Evolutionary conservation across 2,329 filamentous ascomycete species (phyloP).

Genomic region (Calonectria pseudoturangicola): DNA sequence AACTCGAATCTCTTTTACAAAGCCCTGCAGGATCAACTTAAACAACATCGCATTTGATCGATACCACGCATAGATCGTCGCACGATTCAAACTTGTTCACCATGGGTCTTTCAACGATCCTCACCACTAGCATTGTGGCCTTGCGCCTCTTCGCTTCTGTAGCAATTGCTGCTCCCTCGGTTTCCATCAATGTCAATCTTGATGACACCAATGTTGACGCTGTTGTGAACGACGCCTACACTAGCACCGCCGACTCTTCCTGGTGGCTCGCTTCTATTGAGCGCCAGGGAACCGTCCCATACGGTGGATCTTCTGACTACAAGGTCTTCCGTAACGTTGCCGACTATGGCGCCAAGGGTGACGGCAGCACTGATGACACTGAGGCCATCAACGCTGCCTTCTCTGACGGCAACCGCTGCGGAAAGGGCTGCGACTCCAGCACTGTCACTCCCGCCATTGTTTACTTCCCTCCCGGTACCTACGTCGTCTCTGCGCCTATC

Average conservation of each 20-base stretch:
- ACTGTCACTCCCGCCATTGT: slow-evolving; percentile 90
- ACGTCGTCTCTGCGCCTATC: slow-evolving; percentile 86
- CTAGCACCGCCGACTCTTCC: slow-evolving; percentile 61
- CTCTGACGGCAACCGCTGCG: slow-evolving; percentile 85
- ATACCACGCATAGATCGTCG: slow-evolving; percentile 40
- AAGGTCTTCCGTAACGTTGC: slow-evolving; percentile 86
- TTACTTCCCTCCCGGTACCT: slow-evolving; percentile 94
- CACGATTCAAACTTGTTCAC: slow-evolving; percentile 63
- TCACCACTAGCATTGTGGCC: slow-evolving; percentile 66
- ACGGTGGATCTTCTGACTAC: slow-evolving; percentile 72
- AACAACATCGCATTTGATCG: slow-evolving; percentile 38
- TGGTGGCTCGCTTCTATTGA: slow-evolving; percentile 85
- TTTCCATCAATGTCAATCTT: slow-evolving; percentile 23
- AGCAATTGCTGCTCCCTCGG: slow-evolving; percentile 58
- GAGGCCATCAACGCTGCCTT: slow-evolving; percentile 91
- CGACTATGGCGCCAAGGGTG: slow-evolving; percentile 83
- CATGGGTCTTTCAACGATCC: slow-evolving; percentile 67
- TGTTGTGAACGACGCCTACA: slow-evolving; percentile 20
- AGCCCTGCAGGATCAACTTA: slow-evolving; percentile 41
- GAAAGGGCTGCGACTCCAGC: slow-evolving; percentile 85
- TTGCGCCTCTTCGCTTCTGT: slow-evolving; percentile 63
- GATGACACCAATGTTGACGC: slow-evolving; percentile 39
- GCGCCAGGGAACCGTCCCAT: slow-evolving; percentile 81
- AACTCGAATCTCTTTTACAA: slow-evolving; percentile 18
- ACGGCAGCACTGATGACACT: slow-evolving; percentile 86